Evolutionary conservation across 164 flowering plant genomes (phyloP).

Genomic region (Piper longum): DNA sequence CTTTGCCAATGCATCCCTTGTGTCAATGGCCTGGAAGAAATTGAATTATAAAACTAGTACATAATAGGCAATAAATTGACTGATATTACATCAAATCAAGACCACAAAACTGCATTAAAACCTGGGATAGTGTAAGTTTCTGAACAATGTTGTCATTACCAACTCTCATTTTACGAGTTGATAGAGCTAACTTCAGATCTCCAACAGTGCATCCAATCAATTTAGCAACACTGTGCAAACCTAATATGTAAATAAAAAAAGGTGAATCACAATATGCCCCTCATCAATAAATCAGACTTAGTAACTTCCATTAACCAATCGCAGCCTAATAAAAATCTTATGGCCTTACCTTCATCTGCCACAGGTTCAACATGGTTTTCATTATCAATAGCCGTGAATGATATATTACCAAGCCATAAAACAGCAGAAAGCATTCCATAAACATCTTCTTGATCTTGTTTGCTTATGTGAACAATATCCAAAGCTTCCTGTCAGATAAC

Average conservation of each 20-base stretch:
- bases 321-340: not conserved
- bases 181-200: conserved; percentile 57
- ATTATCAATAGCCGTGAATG: conserved; percentile 69
- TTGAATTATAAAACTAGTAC: not conserved
- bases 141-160: conserved; percentile 82
- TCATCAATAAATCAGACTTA: not conserved
- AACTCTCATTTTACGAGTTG: conserved; percentile 92
- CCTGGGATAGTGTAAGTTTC: conserved; percentile 88
- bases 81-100: not conserved
- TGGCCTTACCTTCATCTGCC: conserved; percentile 65
- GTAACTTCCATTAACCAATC: not conserved
- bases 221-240: conserved; percentile 46
- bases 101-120: conserved; percentile 8
- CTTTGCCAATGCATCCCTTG: conserved; percentile 96
- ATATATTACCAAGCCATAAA: conserved; percentile 86
- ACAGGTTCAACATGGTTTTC: conserved; percentile 93
- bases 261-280: not conserved
- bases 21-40: conserved; percentile 56
- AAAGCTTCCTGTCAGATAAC: conserved; percentile 62
- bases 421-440: conserved; percentile 97
- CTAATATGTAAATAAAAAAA: conserved; percentile 22
- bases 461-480: conserved; percentile 80
- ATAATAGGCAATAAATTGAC: not conserved
- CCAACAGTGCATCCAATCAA: conserved; percentile 62
- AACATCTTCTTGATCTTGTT: conserved; percentile 79